phyloP scores from a whole-genome alignment of 129 eudicot genomes.

The Rutidosis leptorrhynchoides region DNA sequence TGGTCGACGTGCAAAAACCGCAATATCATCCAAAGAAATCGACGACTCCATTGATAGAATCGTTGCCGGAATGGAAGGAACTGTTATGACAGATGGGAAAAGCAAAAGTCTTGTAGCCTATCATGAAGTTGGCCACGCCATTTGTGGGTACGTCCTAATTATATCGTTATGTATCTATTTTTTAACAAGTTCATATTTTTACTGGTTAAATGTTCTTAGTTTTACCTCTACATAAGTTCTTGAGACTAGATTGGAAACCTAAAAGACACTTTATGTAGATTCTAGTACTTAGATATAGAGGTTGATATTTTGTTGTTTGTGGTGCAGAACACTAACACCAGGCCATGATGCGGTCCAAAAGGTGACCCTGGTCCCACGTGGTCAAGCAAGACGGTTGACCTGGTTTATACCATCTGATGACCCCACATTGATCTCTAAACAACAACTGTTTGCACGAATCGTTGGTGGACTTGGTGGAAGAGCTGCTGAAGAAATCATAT shows the following conservation, averaged over 20 bases:
- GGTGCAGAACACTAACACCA: slow-evolving; percentile 86
- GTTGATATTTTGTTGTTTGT: slow-evolving; percentile 6
- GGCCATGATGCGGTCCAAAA: slow-evolving; percentile 97
- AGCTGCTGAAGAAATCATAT: slow-evolving; percentile 91
- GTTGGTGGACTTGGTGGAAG: slow-evolving; percentile 99
- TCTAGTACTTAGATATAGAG: background rate
- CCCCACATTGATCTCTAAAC: slow-evolving; percentile 90
- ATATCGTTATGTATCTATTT: background rate
- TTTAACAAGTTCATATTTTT: slow-evolving; percentile 2
- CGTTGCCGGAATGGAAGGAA: slow-evolving; percentile 96
- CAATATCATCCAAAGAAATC: slow-evolving; percentile 75
- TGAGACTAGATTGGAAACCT: background rate
- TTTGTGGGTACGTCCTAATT: slow-evolving; percentile 71
- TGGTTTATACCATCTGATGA: slow-evolving; percentile 97
- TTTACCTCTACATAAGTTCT: background rate
- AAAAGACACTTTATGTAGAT: background rate
- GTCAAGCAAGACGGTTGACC: slow-evolving; percentile 93
- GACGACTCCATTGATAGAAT: slow-evolving; percentile 96
- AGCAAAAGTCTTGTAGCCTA: slow-evolving; percentile 95
- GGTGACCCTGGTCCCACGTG: slow-evolving; percentile 96
- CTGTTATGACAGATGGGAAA: slow-evolving; percentile 96
- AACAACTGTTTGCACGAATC: slow-evolving; percentile 89
- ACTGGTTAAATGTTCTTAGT: background rate
- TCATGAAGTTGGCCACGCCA: slow-evolving; percentile 98
- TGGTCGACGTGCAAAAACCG: slow-evolving; percentile 81